Base-by-base conservation (phyloP, 495 filamentous ascomycete species). In the Lindgomyces ingoldianus region DNA sequence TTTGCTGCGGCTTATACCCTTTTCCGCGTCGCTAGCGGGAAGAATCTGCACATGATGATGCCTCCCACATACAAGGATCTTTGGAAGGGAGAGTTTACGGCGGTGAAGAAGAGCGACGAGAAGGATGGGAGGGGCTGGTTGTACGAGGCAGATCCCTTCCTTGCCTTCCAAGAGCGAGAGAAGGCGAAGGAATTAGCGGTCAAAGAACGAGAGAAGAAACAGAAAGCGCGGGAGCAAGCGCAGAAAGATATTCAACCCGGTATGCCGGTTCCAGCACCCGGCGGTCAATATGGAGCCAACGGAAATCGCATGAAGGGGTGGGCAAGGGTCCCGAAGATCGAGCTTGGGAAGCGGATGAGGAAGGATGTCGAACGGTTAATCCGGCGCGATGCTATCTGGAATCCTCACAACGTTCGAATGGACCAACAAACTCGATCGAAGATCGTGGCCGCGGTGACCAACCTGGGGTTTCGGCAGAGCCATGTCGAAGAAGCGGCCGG, bases 61-160 rank as follows among this genome's bases (percentile, higher is more conserved):
- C 94, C 94, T n/a, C 94, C 95, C 1, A 86, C 84, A 57, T 96
- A 96, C 70, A 85, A 83, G 66, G 84, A 87, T 64, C 76, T 96
- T 27, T 98, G 94, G 94, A 93, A 93, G 75, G 84, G 84, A 10
- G 85, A 89, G 54, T 96, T 98, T 70, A 82, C 87, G 47, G 82
- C 84, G 2, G 74, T 96, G 61, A 97, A 95, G 74, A 81, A 81
- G 61, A 81, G 85, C 58, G 92, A 96, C 70, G 78, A 88, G 12
- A 86, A 83, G 65, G 84, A 87, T 54, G 91, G 90, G 11, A 86
- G 85, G 63, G 87, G 76, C 4, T 98, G 93, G 91, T 87, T 96
- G 84, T 98, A 98, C 70, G 92, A 95, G 66, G 93, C 91, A 16
- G 95, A 98, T 74, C 94, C 94, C 0, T 98, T 98, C 76, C 76